Evolutionary conservation across 768 basidiomycete genomes (phyloP), one percentile per base, ranked within the genome.

Genomic region (Lentinus tigrinus): DNA sequence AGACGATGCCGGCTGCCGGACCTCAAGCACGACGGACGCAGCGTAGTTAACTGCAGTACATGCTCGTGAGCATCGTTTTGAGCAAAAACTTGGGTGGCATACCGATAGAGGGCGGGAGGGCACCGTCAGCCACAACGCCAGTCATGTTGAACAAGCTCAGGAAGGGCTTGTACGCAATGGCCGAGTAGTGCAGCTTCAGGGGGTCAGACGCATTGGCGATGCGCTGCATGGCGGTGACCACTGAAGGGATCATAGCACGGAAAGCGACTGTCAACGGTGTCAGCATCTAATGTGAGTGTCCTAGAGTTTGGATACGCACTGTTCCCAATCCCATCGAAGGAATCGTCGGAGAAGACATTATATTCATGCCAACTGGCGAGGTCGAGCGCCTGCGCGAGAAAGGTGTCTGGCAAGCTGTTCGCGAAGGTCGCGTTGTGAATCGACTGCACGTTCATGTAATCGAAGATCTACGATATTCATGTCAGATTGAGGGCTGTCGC

Each of bases 121-220:
- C 80, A 54, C 81, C 77, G 44, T 75, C 71, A 17, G 77, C 67
- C 10, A 80, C 79, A 24, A 80, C 78, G 2, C 82, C 78, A 0
- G 87, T 89, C 83, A 92, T 85, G 71, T 89, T 88, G 76, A 92
- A 91, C 44, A 92, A 70, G 9, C 85, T 86, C 31, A 90, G 57
- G 74, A 91, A 88, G 0, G 89, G 89, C 70, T 91, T 91, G 76
- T 91, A 92, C 0, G 88, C 79, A 50, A 86, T 77, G 10, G 83
- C 83, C 31, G 82, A 75, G 62, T 87, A 81, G 24, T 77, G 70
- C 40, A 93, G 66, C 67, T 85, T 85, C 55, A 85, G 64, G 0
- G 85, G 80, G 57, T 83, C 76, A 3, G 76, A 73, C 3, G 70
- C 43, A 62, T 84, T 78, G 8, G 73, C 72, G 69, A 92, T 85